Conservation (phyloP, 2,329 filamentous ascomycete genomes). For the Leptosphaerulina australis region DNA sequence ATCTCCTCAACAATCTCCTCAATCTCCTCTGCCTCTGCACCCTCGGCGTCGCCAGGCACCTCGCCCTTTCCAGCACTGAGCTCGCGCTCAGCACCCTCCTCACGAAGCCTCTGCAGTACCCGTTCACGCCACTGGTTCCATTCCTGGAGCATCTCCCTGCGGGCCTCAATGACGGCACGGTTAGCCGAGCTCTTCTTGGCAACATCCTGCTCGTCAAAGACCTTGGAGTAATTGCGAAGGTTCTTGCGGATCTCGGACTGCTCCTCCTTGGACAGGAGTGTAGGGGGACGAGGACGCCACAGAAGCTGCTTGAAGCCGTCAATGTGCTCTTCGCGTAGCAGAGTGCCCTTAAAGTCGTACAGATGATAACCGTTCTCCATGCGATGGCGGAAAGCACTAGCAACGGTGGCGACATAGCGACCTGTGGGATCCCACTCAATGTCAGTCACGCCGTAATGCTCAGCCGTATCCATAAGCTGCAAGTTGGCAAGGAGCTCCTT, state of each 20-base stretch:
- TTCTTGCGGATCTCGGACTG: slow-evolving; percentile 99
- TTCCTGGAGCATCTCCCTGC: slow-evolving; percentile 81
- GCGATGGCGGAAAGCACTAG: slow-evolving; percentile 92
- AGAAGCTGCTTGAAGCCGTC: slow-evolving; percentile 98
- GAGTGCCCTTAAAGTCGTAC: slow-evolving; percentile 92
- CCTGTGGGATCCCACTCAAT: slow-evolving; percentile 98
- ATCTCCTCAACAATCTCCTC: slow-evolving; percentile 90
- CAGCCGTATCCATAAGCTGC: slow-evolving; percentile 88
- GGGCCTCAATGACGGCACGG: slow-evolving; percentile 87
- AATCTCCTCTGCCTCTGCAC: slow-evolving; percentile 59
- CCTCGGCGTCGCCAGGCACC: slow-evolving; percentile 52
- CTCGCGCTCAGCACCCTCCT: slow-evolving; percentile 63
- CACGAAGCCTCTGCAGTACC: slow-evolving; percentile 68
- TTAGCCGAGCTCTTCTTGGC: slow-evolving; percentile 94
- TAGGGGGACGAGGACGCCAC: slow-evolving; percentile 90
- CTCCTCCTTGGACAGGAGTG: slow-evolving; percentile 94
- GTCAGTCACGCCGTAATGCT: slow-evolving; percentile 97
- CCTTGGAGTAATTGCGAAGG: slow-evolving; percentile 91
- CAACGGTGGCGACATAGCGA: slow-evolving; percentile 90
- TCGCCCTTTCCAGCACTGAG: slow-evolving; percentile 59
- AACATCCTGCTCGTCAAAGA: slow-evolving; percentile 93
- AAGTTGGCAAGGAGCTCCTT: slow-evolving; percentile 95
- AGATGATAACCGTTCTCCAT: slow-evolving; percentile 99
- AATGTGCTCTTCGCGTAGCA: slow-evolving; percentile 85
- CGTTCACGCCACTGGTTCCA: slow-evolving; percentile 84